A percentile compares a stretch with the other conserved stretches of the same genome.
Conservation (phyloP, 1,284 basidiomycete genomes). For the Trichosporon coremiiforme region DNA sequence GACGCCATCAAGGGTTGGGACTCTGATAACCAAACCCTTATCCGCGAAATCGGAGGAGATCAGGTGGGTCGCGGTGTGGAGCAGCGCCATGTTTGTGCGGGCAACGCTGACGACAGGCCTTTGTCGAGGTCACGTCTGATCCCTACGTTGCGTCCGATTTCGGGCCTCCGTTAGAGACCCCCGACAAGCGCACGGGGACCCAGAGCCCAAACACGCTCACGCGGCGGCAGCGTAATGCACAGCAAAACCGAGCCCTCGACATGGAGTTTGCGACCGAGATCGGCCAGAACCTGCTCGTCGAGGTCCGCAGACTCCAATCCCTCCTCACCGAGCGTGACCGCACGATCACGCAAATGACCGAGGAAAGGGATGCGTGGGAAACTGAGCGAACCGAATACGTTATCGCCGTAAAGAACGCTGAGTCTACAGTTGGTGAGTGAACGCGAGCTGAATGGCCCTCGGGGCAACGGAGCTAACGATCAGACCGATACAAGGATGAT, state of each 20-base stretch:
- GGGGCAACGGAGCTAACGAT: conserved; percentile 12
- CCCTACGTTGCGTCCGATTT: conserved; percentile 8
- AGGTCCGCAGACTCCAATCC: conserved; percentile 83
- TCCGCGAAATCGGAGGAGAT: conserved; percentile 65
- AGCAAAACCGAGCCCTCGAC: conserved; percentile 57
- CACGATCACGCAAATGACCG: conserved; percentile 78
- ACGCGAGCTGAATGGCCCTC: neutral
- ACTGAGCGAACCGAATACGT: conserved; percentile 71
- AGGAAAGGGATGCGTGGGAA: conserved; percentile 77
- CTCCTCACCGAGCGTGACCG: conserved; percentile 87
- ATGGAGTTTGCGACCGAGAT: conserved; percentile 94
- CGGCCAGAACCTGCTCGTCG: conserved; percentile 81
- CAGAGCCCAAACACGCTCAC: conserved; percentile 41
- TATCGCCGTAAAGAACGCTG: conserved; percentile 70
- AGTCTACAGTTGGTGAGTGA: conserved; percentile 71
- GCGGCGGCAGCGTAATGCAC: conserved; percentile 56
- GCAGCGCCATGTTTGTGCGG: neutral
- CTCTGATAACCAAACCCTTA: conserved; percentile 75
- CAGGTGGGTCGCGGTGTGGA: conserved; percentile 61
- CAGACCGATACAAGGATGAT: conserved; percentile 86
- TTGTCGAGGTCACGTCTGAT: neutral
- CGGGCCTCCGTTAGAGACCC: neutral
- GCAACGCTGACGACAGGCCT: neutral
- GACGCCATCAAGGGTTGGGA: conserved; percentile 79
- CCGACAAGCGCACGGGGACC: conserved; percentile 39